Conservation (phyloP, 2,329 filamentous ascomycete species). For the Sporothrix humicola region DNA sequence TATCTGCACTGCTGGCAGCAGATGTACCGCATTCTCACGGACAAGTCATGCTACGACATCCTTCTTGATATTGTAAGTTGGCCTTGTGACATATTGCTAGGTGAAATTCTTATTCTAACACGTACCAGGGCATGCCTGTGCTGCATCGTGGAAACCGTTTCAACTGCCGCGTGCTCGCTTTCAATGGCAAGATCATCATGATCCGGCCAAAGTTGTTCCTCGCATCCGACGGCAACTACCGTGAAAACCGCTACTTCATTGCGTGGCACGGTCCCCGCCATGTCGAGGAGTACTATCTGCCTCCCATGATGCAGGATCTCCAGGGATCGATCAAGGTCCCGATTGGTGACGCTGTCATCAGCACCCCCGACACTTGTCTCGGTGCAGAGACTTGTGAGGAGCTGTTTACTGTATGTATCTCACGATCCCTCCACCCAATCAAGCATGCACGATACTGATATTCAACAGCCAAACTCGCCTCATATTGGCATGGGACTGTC, state of each 20-base stretch:
- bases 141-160: slow-evolving; percentile 66
- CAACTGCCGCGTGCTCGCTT: slow-evolving; percentile 69
- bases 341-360: slow-evolving; percentile 72
- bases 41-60: slow-evolving; percentile 67
- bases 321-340: slow-evolving; percentile 55
- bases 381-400: slow-evolving; percentile 48
- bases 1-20: slow-evolving; percentile 68
- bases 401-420: slow-evolving; percentile 38
- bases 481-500: slow-evolving; percentile 67
- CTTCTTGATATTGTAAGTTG: slow-evolving; percentile 61
- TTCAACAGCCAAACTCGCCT: slow-evolving; percentile 46
- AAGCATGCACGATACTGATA: not conserved
- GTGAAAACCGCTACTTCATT: slow-evolving; percentile 63
- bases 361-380: slow-evolving; percentile 64
- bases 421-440: not conserved
- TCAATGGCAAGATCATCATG: slow-evolving; percentile 70
- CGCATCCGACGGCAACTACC: slow-evolving; percentile 59
- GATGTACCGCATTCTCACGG: slow-evolving; percentile 63
- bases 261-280: slow-evolving; percentile 65
- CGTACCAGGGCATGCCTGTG: slow-evolving; percentile 57
- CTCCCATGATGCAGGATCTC: slow-evolving; percentile 62
- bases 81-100: no score
- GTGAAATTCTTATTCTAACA: no score
- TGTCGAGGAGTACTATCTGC: slow-evolving; percentile 69
- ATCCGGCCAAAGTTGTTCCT: slow-evolving; percentile 71